Evolutionary conservation across 257 asterid genomes (phyloP).

Genomic region (Penstemon davidsonii): DNA sequence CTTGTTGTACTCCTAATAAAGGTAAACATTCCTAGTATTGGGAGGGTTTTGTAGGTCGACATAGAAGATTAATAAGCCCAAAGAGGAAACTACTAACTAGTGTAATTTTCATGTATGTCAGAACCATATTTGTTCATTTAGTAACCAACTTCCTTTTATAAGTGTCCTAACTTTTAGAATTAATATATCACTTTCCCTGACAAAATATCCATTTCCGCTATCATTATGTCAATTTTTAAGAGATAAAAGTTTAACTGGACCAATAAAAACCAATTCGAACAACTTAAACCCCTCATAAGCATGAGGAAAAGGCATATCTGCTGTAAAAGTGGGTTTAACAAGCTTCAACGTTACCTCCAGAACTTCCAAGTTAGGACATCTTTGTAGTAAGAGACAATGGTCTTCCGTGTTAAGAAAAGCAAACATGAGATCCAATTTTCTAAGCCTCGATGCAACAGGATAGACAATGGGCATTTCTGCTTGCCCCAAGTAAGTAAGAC

Average conservation of each 20-base stretch:
- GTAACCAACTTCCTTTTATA: too few species aligned
- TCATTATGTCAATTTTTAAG: background rate
- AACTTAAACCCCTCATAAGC: constrained; percentile 15
- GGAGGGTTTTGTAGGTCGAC: background rate
- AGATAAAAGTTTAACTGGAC: background rate
- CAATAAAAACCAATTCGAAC: constrained; percentile 1
- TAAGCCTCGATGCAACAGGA: constrained; percentile 49
- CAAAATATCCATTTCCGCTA: background rate
- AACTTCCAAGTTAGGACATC: constrained; percentile 56
- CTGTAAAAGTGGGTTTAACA: constrained; percentile 1
- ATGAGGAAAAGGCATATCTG: background rate
- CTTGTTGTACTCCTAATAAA: background rate
- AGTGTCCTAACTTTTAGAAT: too few species aligned
- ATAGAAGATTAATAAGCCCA: background rate
- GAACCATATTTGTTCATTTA: background rate
- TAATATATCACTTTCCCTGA: background rate
- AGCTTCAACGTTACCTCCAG: constrained; percentile 42
- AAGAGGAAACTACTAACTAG: constrained; percentile 9
- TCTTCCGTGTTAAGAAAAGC: constrained; percentile 58
- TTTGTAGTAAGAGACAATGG: constrained; percentile 47
- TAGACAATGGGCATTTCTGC: constrained; percentile 51
- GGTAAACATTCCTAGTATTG: too few species aligned
- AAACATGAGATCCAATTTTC: constrained; percentile 53
- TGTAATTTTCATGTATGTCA: constrained; percentile 6
- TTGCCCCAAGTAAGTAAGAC: constrained; percentile 46